Evolutionary conservation across 1,284 basidiomycete species (phyloP), one percentile per base, ranked within the genome.

Genomic region (Leccinum pallidistipes): DNA sequence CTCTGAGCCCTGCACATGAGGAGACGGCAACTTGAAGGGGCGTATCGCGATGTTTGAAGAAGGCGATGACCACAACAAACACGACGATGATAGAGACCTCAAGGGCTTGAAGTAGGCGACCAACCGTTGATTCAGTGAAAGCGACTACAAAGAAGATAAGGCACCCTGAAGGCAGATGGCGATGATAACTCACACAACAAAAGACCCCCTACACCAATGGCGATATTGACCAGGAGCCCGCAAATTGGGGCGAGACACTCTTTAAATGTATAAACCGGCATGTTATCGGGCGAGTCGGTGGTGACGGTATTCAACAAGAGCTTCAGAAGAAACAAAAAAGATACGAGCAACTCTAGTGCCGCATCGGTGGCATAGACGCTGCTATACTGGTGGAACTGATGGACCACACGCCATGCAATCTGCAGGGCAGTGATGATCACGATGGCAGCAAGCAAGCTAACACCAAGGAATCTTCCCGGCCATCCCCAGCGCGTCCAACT

Each of bases 91-190:
- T 79, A 68, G 87, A 91, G n/a, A 87, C 64, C 68, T 88, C 86
- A 52, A 86, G 73, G 16, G 85, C 85, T 66, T 87, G 85, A 60
- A 92, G 78, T 66, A 91, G 84, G 49, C 87, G 85, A n/a, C 89
- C 90, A 5, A 88, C 75, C 8, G 81, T 79, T 10, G 84, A 84
- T 72, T 91, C 90, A 2, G 88, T 83, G 68, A 91, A 90, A 60
- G 79, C 75, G 69, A 87, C 89, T 91, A 63, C 8, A 32, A 32
- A 61, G 58, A 40, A 43, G 59, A 43, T 69, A 24, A 66, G 65
- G 60, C 59, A 31, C 62, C 32, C 57, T 55, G 56, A 45, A 51
- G 27, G 32, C 38, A 27, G 53, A 56, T 31, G 38, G 14, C 11
- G 24, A 29, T 4, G 27, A 40, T 21, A 18, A 81, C 89, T 78